Base-by-base conservation (phyloP, 202 grass and related monocot genomes). In the Carex sylvatica region DNA sequence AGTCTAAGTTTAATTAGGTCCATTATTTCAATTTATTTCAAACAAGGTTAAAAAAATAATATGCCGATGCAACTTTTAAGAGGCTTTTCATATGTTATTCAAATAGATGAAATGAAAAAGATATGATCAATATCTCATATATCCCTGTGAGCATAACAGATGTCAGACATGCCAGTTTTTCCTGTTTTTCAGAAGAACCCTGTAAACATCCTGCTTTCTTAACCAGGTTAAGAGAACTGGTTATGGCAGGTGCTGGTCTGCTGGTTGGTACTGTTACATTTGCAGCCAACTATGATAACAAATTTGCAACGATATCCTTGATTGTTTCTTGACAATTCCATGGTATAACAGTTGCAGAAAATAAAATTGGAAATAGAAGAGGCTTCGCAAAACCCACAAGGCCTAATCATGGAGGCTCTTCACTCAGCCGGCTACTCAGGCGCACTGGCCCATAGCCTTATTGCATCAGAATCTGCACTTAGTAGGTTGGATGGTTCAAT, bases 381-480 rank as follows among this genome's bases (percentile, higher is more conserved):
- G 88, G 65, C 84, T 4, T 92, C 88, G 72, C 78, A 20, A 51
- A 93, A 97, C 87, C 94, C 94, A 69, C 91, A 97, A 83, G 88
- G 88, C 84, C 66, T 97, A 82, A 78, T 97, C 71, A 67, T 97
- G 75, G 94, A 97, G 72, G 94, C 88, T 3, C 82, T 97, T 90
- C 91, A 97, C 84, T 89, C 91, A 5, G 86, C 86, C 68, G 94
- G 89, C 65, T 97, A 90, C 75, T 88, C 87, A 73, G 94, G 94
- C 28, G 89, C 88, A 80, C 44, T 94, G 69, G 90, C 94, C 49
- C 94, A 94, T 87, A 87, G 91, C 77, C 70, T 97, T 74, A 83
- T 94, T 79, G 89, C 94, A 63, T 55, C 75, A 66, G 74, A 90
- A 84, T 89, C 88, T 4, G 54, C 88, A 54, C 53, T 90, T 19